Evolutionary conservation across 2,329 filamentous ascomycete species (phyloP).

Genomic region (Emmonsiellopsis sp.): DNA sequence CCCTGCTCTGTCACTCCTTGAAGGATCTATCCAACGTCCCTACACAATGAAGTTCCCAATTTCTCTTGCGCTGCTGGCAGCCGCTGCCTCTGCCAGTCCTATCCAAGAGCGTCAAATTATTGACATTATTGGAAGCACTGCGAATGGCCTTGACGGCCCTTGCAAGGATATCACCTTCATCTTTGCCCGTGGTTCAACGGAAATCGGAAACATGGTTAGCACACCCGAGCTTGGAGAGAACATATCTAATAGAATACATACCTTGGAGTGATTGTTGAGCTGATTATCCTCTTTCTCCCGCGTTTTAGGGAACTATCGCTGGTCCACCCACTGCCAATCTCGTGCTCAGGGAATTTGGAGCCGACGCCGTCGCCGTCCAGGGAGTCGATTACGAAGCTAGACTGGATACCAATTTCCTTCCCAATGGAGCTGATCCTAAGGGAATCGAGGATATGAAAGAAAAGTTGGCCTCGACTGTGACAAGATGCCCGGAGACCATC

Average conservation of each 20-base stretch:
- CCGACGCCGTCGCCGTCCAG: conserved; percentile 8
- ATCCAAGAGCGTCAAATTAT: conserved; percentile 2
- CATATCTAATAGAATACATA: no score
- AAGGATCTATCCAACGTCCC: no score
- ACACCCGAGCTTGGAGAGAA: no score
- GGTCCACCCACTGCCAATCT: conserved; percentile 23
- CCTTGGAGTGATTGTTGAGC: no score
- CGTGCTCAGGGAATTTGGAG: conserved; percentile 8
- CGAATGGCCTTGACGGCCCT: conserved; percentile 31
- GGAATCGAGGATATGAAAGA: conserved; percentile 8
- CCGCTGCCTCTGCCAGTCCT: conserved; percentile 4
- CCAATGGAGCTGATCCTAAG: conserved; percentile 4
- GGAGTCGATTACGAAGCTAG: conserved; percentile 10
- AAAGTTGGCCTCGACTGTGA: conserved; percentile 7
- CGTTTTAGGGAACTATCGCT: conserved; percentile 19
- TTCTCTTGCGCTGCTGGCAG: conserved; percentile 4
- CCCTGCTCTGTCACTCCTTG: no score
- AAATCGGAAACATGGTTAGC: conserved; percentile 39
- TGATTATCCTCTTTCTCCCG: background rate
- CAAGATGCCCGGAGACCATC: conserved; percentile 9
- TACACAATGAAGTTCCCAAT: conserved; percentile 7
- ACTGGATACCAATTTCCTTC: conserved; percentile 8
- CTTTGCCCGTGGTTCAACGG: conserved; percentile 41
- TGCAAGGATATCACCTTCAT: conserved; percentile 39
- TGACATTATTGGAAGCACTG: conserved; percentile 8